Evolutionary conservation across 1,139 yeast genomes (phyloP), one percentile per base, ranked within the genome.

Genomic region (Taphrina confusa): DNA sequence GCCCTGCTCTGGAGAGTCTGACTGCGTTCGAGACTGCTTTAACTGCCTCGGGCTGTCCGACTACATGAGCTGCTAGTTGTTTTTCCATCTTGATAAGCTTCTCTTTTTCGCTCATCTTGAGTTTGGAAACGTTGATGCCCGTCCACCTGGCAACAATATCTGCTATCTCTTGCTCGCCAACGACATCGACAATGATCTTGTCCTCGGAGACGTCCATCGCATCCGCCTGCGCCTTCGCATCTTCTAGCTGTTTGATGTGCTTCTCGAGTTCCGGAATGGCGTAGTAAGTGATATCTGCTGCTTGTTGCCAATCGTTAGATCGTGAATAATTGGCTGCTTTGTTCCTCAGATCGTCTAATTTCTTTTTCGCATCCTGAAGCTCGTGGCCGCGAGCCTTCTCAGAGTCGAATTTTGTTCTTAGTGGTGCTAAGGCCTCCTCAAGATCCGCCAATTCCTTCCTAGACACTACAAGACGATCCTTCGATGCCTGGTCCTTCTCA

Each of bases 291-390:
- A 92, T 80, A 74, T 92, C 99, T 20, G 99, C 97, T 55, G 95
- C 96, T 14, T 97, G 82, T 9, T 86, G 92, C 49, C 92, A 88
- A 72, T 92, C 99, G 67, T 87, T 86, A 73, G 96, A 86, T 80
- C 99, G 88, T 73, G 91, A 97, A 27, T 98, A 98, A 75, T 94
- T 97, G 63, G 79, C 82, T 1, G 97, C 97, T 75, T 92, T 94
- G 70, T 81, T 84, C 71, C 88, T 95, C 69, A 94, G 80, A 65
- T 92, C 97, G 68, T 92, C 97, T 67, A 92, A 80, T 74, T 87
- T 89, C 75, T 90, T 82, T 78, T 91, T 90, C 55, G 95, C 90
- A 52, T 84, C 79, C 63, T 91, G 92, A 69, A 92, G 81, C 72
- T 88, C 90, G 67, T 89, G 96, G 70, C 91, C 95, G 55, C 97